Evolutionary conservation across 1,284 basidiomycete genomes (phyloP).

Genomic region (Cryptococcus floricola): DNA sequence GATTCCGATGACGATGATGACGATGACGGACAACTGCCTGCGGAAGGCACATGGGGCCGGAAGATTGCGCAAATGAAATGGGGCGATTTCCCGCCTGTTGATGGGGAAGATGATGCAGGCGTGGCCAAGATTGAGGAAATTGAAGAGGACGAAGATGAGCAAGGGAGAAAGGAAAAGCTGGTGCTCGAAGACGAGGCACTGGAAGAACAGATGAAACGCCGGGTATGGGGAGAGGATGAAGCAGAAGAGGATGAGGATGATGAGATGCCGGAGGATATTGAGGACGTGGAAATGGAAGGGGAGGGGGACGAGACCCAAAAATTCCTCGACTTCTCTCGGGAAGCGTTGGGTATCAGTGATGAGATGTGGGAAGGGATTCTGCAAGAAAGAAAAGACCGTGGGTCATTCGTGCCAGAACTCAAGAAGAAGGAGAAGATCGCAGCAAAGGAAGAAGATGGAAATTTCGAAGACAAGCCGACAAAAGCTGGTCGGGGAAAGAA

Average conservation of each 20-base stretch:
- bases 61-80: slow-evolving; percentile 39
- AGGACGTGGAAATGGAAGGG: slow-evolving; percentile 71
- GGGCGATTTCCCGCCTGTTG: slow-evolving; percentile 14
- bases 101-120: slow-evolving; percentile 4
- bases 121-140: slow-evolving; percentile 37
- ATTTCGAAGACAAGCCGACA: slow-evolving; percentile 57
- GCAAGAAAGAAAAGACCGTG: slow-evolving; percentile 54
- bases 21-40: slow-evolving; percentile 46
- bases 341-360: slow-evolving; percentile 78
- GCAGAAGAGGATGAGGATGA: slow-evolving; percentile 51
- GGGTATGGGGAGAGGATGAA: slow-evolving; percentile 81
- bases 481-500: slow-evolving; percentile 54
- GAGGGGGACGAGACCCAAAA: slow-evolving; percentile 86
- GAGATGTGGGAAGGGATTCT: slow-evolving; percentile 79
- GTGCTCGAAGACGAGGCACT: slow-evolving; percentile 71
- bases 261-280: slow-evolving; percentile 30
- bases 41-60: slow-evolving; percentile 34
- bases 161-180: slow-evolving; percentile 22
- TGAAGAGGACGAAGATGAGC: slow-evolving; percentile 22
- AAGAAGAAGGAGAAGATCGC: no score
- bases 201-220: slow-evolving; percentile 74
- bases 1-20: slow-evolving; percentile 74
- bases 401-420: slow-evolving; percentile 22
- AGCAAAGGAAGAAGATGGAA: no score
- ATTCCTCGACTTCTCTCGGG: slow-evolving; percentile 85